A percentile compares a stretch with the other conserved stretches of the same genome.
Conservation (phyloP, 306 rosid genomes). For the Herpetospermum pedunculosum region DNA sequence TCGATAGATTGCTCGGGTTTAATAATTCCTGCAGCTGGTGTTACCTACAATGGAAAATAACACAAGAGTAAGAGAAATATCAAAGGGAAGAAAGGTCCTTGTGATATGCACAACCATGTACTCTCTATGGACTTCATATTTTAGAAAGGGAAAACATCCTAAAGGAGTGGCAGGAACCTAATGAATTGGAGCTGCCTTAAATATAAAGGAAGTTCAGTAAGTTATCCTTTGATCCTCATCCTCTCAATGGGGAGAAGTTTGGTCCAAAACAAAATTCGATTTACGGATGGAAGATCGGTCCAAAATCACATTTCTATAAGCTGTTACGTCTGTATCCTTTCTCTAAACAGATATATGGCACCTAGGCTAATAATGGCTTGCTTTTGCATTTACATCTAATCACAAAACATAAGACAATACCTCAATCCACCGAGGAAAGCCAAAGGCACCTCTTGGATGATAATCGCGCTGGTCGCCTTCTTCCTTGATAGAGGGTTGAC, state of each 20-base stretch:
- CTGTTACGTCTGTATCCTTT: background rate
- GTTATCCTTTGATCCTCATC: background rate
- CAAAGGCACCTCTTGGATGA: slow-evolving; percentile 65
- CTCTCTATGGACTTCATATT: background rate
- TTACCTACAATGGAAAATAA: slow-evolving; percentile 29
- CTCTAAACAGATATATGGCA: background rate
- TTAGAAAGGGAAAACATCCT: background rate
- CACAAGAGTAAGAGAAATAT: background rate
- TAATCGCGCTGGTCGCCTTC: slow-evolving; percentile 41
- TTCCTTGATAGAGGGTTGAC: slow-evolving; percentile 49
- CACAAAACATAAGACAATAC: slow-evolving; percentile 21
- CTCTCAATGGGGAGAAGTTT: background rate
- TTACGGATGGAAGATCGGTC: background rate
- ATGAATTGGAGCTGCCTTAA: background rate
- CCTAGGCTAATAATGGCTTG: background rate
- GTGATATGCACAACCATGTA: background rate
- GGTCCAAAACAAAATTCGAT: background rate
- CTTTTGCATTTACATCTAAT: background rate
- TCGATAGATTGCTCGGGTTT: slow-evolving; percentile 64
- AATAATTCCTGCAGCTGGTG: slow-evolving; percentile 68
- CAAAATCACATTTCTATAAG: background rate
- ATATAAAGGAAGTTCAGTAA: background rate
- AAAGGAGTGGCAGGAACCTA: background rate
- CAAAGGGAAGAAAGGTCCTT: background rate
- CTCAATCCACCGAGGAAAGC: slow-evolving; percentile 98